These are phyloP conservation scores for Allantophomopsis lycopodina DNA, from an alignment of 2,329 filamentous ascomycete species.

Conservation along the genomic window DNA sequence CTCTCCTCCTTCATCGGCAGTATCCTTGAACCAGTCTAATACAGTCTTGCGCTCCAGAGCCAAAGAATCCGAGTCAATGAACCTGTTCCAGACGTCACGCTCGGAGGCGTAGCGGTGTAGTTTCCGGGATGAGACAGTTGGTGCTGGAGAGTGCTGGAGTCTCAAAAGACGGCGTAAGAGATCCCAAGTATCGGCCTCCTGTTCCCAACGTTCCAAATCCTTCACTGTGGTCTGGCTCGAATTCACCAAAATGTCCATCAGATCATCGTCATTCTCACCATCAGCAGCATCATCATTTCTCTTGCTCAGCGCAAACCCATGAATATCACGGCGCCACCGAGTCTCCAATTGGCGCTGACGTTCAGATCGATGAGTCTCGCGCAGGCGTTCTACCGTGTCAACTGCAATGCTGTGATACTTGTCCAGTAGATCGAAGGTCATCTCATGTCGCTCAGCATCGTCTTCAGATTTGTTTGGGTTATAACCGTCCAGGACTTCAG, in stretches of 20 bases:
- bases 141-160: constrained; percentile 39
- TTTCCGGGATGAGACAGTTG: constrained; percentile 11
- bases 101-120: constrained; percentile 43
- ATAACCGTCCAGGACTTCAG: constrained; percentile 68
- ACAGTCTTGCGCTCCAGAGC: constrained; percentile 70
- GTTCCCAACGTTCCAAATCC: constrained; percentile 53
- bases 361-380: constrained; percentile 22
- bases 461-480: constrained; percentile 33
- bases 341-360: constrained; percentile 12
- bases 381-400: constrained; percentile 28
- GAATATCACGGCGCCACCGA: constrained; percentile 21
- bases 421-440: constrained; percentile 55
- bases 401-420: constrained; percentile 45
- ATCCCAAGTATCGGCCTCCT: constrained; percentile 86
- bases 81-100: constrained; percentile 55
- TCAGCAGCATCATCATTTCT: constrained; percentile 30
- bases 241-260: constrained; percentile 8
- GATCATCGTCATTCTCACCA: constrained; percentile 32
- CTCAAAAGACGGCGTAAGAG: constrained; percentile 53
- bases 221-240: constrained; percentile 22
- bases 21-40: constrained; percentile 75
- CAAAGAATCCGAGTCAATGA: constrained; percentile 56
- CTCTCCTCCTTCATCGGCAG: constrained; percentile 50
- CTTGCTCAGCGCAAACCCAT: constrained; percentile 13
- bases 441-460: constrained; percentile 41